Percentiles rank a stretch among this genome's conserved stretches.
phyloP scores from a whole-genome alignment of 176 grass and related monocot species.

The Themeda triandra region DNA sequence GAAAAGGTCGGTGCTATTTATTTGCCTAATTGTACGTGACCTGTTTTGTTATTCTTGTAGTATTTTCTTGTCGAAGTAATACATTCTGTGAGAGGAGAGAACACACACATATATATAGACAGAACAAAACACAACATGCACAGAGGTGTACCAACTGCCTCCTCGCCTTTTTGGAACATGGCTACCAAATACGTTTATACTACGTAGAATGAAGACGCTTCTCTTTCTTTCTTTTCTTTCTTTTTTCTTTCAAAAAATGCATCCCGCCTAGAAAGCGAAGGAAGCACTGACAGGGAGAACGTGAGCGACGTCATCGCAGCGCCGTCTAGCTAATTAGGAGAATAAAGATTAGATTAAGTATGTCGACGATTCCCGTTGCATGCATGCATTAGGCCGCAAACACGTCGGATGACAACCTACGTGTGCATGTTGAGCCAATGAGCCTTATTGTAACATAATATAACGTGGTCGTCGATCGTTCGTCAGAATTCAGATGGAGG shows the following conservation, averaged over 20 bases:
- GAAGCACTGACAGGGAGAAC: background rate
- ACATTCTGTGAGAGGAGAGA: background rate
- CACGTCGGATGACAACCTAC: background rate
- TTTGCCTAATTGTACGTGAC: background rate
- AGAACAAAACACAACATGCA: background rate
- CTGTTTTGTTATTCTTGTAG: background rate
- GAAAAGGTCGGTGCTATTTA: background rate
- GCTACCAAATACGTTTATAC: background rate
- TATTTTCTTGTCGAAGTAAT: background rate
- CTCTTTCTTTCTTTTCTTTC: background rate
- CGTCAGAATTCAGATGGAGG: background rate
- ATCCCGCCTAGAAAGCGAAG: background rate
- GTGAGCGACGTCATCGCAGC: background rate
- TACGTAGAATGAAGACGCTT: background rate
- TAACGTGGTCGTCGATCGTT: background rate
- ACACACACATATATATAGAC: background rate
- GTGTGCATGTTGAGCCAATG: background rate
- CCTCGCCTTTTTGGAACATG: background rate
- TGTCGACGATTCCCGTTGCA: background rate
- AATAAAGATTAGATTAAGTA: background rate
- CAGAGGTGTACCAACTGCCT: background rate
- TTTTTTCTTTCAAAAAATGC: no score
- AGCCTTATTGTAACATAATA: background rate
- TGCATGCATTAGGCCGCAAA: slow-evolving; percentile 16
- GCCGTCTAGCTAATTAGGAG: background rate